Base-by-base conservation (phyloP, 2,329 filamentous ascomycete species). In the Xylariaceae sp. region DNA sequence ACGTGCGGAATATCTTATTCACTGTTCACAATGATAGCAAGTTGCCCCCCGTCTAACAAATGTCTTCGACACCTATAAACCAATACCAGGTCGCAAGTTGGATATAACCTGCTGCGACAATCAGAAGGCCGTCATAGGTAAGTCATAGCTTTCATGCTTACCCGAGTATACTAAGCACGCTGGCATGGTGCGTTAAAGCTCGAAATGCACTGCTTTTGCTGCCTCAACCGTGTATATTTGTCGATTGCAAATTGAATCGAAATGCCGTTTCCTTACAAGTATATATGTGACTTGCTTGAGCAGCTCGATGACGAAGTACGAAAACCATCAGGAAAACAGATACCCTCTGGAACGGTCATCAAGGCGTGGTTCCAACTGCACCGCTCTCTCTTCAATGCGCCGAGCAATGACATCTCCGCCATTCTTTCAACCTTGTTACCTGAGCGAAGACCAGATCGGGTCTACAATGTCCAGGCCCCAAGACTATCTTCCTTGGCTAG, bases 391-490 rank as follows among this genome's bases (percentile, higher is more conserved):
- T 78, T 96, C 13, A 74, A 86, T 65, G 75, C 78, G 0, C 73
- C 81, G 6, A 76, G 80, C 23, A 83, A 82, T 1, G 75, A 86
- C 63, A 75, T 79, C 1, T 74, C 82, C 1, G 87, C 89, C 2
- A 73, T 96, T 1, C 75, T 96, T 0, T 92, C 89, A 1, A 86
- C 87, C 2, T 72, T 97, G 0, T 81, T 95, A 0, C 91, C 92
- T 0, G 86, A 92, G 58, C 85, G 81, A 60, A 80, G 91, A 48
- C 86, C 84, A 3, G 91, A 96, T 66, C 82, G 91, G 23, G 88
- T 93, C 2, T 96, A 92, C 67, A 81, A 79, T 30, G 77, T 96
- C 1, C 83, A 89, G 64, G 75, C 82, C 5, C 67, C 73, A 7
- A 78, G 75, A 0, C 76, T 96, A 0, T n/a, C n/a, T n/a, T n/a